A percentile compares a stretch with the other conserved stretches of the same genome.
Evolutionary conservation across 2,329 filamentous ascomycete genomes (phyloP).

Genomic region (Ophiostoma sp.): DNA sequence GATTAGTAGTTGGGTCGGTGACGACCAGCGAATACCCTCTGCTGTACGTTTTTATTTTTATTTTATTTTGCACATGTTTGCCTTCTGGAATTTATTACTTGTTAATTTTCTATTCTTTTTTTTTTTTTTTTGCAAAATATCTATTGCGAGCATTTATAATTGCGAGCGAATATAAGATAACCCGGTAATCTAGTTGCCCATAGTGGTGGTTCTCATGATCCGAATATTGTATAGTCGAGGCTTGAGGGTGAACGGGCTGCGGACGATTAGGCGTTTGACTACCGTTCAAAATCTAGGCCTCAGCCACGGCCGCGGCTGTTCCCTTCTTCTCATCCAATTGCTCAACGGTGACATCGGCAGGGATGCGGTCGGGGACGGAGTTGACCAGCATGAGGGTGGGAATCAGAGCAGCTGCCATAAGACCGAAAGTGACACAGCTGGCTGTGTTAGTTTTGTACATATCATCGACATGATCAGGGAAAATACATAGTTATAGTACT

Average conservation of each 20-base stretch:
- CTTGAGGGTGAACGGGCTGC: too few species aligned
- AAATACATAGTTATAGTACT: background rate
- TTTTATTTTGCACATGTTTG: background rate
- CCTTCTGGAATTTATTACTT: too few species aligned
- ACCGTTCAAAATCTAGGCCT: background rate
- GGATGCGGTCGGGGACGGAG: background rate
- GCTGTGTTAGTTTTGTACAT: background rate
- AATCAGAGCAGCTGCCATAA: background rate
- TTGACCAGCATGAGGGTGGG: background rate
- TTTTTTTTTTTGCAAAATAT: too few species aligned
- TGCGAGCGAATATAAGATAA: too few species aligned
- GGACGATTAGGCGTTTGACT: too few species aligned
- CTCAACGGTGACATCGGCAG: background rate
- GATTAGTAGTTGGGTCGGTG: conserved; percentile 1
- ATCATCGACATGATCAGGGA: background rate
- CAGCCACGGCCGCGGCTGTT: too few species aligned
- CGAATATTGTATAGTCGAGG: too few species aligned
- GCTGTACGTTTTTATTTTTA: background rate
- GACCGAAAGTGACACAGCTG: conserved; percentile 1
- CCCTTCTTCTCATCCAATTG: background rate
- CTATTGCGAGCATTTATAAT: too few species aligned
- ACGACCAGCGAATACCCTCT: conserved; percentile 1
- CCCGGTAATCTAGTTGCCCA: too few species aligned
- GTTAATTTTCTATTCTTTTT: too few species aligned
- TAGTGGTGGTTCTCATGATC: too few species aligned